These are phyloP conservation scores for Rhizopogon vesiculosus DNA, from an alignment of 768 basidiomycete genomes.

Conservation along the genomic window DNA sequence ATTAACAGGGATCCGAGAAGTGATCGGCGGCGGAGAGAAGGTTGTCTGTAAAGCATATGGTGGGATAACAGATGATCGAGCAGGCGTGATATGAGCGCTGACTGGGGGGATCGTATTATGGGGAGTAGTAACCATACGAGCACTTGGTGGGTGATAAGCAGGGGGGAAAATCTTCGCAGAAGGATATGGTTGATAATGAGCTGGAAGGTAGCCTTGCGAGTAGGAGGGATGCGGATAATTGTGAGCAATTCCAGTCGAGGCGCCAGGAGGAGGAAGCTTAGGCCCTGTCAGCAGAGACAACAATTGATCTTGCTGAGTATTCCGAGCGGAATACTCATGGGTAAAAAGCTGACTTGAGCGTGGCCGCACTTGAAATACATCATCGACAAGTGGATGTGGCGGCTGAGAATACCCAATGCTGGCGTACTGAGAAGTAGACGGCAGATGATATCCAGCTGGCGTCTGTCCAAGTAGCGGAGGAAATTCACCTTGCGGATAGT, in stretches of 20 bases:
- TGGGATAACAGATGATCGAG: slow-evolving; percentile 9
- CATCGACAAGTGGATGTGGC: slow-evolving; percentile 4
- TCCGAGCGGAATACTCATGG: slow-evolving; percentile 21
- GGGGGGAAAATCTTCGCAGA: slow-evolving; percentile 5
- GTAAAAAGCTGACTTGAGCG: slow-evolving; percentile 39
- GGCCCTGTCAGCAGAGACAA: slow-evolving; percentile 7
- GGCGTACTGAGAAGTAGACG: slow-evolving; percentile 4
- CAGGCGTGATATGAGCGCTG: slow-evolving; percentile 5
- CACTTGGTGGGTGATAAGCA: slow-evolving; percentile 12
- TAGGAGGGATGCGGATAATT: slow-evolving; percentile 11
- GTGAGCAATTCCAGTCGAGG: slow-evolving; percentile 3
- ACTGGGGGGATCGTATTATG: slow-evolving; percentile 4
- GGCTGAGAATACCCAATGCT: not conserved
- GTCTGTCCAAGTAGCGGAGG: slow-evolving; percentile 32
- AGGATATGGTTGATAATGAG: slow-evolving; percentile 7
- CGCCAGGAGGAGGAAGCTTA: not conserved
- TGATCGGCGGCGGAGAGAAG: slow-evolving; percentile 6
- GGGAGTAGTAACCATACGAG: not conserved
- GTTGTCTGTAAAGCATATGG: slow-evolving; percentile 1
- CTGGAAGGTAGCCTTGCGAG: slow-evolving; percentile 15
- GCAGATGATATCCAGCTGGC: slow-evolving; percentile 3
- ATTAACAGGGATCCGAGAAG: slow-evolving; percentile 14
- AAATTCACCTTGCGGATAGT: slow-evolving; percentile 13
- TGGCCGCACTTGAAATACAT: slow-evolving; percentile 41
- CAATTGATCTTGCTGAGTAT: slow-evolving; percentile 10